Conservation (phyloP, 805 yeast species). For the Metschnikowia colocasiae region DNA sequence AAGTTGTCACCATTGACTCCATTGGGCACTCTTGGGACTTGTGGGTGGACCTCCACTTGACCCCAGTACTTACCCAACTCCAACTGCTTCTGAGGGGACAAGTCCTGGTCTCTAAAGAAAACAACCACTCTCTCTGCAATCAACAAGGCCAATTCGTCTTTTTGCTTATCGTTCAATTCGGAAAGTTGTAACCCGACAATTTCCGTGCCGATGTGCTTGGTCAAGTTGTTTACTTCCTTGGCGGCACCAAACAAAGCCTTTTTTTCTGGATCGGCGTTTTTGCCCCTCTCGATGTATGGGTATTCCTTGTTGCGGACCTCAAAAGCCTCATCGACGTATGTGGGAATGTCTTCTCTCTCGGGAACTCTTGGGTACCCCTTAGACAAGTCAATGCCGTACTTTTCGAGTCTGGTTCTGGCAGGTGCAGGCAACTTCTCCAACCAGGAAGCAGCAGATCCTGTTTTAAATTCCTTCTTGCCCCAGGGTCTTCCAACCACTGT, state of each 20-base stretch:
- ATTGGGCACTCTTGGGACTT: constrained; percentile 19
- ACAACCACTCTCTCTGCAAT: constrained; percentile 31
- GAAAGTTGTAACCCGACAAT: constrained; percentile 29
- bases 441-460: constrained; percentile 17
- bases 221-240: constrained; percentile 26
- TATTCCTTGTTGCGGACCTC: constrained; percentile 22
- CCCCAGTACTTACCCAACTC: constrained; percentile 32
- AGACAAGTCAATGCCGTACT: constrained; percentile 25
- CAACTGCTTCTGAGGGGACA: constrained; percentile 29
- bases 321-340: constrained; percentile 25
- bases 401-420: constrained; percentile 23
- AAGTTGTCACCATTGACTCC: constrained; percentile 13
- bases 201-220: constrained; percentile 31
- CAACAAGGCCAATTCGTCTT: constrained; percentile 30
- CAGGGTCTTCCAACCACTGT: constrained; percentile 11
- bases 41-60: constrained; percentile 25
- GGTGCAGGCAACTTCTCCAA: constrained; percentile 21
- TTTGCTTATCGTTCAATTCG: constrained; percentile 27
- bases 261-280: constrained; percentile 29
- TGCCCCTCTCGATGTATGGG: constrained; percentile 26
- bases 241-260: constrained; percentile 31
- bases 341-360: constrained; percentile 21
- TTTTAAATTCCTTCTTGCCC: constrained; percentile 11
- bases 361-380: constrained; percentile 28
- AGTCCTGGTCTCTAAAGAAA: constrained; percentile 29